Percentiles rank a stretch among this genome's conserved stretches.
Conservation (phyloP, 176 grass and related monocot species). For the Oryza australiensis region DNA sequence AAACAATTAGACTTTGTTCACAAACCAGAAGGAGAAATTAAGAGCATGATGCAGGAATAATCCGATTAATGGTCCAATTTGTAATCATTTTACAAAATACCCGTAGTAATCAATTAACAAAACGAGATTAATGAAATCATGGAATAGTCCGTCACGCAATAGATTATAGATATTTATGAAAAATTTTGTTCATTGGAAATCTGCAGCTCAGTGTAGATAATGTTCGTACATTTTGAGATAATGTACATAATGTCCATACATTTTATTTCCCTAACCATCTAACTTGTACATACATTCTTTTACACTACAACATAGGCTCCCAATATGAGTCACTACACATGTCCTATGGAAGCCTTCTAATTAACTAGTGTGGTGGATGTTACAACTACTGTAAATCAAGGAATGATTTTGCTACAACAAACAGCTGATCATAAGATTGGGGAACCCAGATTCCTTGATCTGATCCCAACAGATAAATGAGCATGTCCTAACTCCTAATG, state of each 20-base stretch:
- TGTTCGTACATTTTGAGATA: background rate
- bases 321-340: background rate
- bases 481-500: slow-evolving; percentile 18
- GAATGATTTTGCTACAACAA: slow-evolving; percentile 27
- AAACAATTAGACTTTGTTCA: background rate
- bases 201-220: background rate
- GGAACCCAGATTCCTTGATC: slow-evolving; percentile 17
- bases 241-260: slow-evolving; percentile 30
- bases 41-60: background rate
- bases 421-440: background rate
- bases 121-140: background rate
- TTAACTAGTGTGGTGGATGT: slow-evolving; percentile 16
- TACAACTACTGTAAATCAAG: slow-evolving; percentile 27
- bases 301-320: slow-evolving; percentile 3
- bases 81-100: background rate
- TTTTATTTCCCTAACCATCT: background rate
- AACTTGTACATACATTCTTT: slow-evolving; percentile 39
- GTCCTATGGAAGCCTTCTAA: slow-evolving; percentile 4
- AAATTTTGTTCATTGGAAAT: background rate
- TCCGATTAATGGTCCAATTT: background rate
- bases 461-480: slow-evolving; percentile 8
- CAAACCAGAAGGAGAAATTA: background rate
- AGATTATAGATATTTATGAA: background rate
- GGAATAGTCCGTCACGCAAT: background rate
- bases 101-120: background rate